Percentiles rank a stretch among this genome's conserved stretches.
Evolutionary conservation across 176 grass and related monocot genomes (phyloP).

Genomic region (Luzula sylvatica): DNA sequence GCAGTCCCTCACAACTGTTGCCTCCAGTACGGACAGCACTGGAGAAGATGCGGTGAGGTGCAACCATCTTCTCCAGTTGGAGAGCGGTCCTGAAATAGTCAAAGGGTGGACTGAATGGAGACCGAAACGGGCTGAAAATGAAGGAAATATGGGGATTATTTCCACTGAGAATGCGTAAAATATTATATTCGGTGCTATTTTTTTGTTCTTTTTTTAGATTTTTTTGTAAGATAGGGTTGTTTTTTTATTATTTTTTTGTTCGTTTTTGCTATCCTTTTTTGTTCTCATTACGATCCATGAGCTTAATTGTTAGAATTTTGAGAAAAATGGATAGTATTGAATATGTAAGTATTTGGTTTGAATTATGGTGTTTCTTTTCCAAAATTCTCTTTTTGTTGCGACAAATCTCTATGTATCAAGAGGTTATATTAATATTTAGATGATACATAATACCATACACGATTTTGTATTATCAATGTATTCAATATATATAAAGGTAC

Average conservation of each 20-base stretch:
- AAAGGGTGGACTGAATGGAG: conserved; percentile 84
- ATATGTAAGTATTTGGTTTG: conserved; percentile 20
- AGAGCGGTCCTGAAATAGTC: conserved; percentile 64
- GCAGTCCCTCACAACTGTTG: conserved; percentile 60
- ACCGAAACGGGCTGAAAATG: conserved; percentile 35
- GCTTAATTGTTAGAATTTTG: conserved; percentile 8
- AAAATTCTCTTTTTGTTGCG: background rate
- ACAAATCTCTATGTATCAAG: too few relatives aligned
- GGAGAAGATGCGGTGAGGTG: conserved; percentile 42
- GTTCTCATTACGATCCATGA: conserved; percentile 19
- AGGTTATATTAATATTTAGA: too few relatives aligned
- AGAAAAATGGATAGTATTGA: conserved; percentile 17
- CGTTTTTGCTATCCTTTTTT: conserved; percentile 3
- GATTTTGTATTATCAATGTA: too few relatives aligned
- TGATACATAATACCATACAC: too few relatives aligned
- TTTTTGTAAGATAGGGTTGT: conserved; percentile 13
- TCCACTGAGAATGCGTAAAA: conserved; percentile 33
- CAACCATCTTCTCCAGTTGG: conserved; percentile 78
- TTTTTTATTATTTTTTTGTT: conserved; percentile 9
- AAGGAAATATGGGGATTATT: conserved; percentile 34
- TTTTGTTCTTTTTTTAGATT: background rate
- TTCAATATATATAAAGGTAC: too few relatives aligned
- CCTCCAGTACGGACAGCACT: conserved; percentile 10
- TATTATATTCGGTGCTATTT: background rate
- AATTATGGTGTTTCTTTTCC: conserved; percentile 5